Base-by-base conservation (phyloP, 139 green algal species). In the Chlamydomonas asymmetrica region DNA sequence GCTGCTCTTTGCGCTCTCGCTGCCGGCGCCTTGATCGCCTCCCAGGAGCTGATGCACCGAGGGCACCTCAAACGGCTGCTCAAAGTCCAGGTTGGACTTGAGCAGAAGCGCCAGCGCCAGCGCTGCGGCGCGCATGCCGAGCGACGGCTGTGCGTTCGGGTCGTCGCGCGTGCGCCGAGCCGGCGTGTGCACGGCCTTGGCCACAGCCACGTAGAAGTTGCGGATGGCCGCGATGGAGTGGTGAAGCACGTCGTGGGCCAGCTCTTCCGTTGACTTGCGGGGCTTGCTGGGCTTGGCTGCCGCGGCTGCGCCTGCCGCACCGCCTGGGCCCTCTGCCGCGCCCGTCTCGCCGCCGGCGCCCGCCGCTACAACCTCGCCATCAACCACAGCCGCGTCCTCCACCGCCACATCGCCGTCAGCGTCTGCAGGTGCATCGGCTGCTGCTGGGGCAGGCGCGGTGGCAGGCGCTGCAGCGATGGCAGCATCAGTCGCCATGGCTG, bases 121-220 rank as follows among this genome's bases (percentile, higher is more conserved):
- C 4, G 92, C 87, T 0, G 86, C 85, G 1, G 79, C 82, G 22
- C 76, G 78, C 84, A 92, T 91, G 45, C 85, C 76, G n/a, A 82
- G 72, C 37, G 70, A 88, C 32, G 89, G 85, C 23, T 61, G 56
- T 0, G 45, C 43, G 1, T 52, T 57, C 5, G 76, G 41, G 45
- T 86, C 75, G 18, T 68, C 65, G 52, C 65, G 64, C 32, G 22
- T 69, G 52, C 91, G 79, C 5, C 85, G 72, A 1, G 85, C 84
- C 0, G 92, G 90, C 23, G 91, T 88, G 80, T 95, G 87, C 39
- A 95, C 90, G 25, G 89, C 84, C 88, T 97, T 97, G 67, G 88
- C 87, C 0, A 93, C 73, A 0, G 88, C 83, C 35, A 85, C 87
- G 66, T 92, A 89, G 74, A 95, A 94, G 23, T 73, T 87, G 52